Percentiles rank a stretch among this genome's conserved stretches.
Evolutionary conservation across 352 stramenopile genomes (phyloP).

Genomic region (Phytophthora litchii): DNA sequence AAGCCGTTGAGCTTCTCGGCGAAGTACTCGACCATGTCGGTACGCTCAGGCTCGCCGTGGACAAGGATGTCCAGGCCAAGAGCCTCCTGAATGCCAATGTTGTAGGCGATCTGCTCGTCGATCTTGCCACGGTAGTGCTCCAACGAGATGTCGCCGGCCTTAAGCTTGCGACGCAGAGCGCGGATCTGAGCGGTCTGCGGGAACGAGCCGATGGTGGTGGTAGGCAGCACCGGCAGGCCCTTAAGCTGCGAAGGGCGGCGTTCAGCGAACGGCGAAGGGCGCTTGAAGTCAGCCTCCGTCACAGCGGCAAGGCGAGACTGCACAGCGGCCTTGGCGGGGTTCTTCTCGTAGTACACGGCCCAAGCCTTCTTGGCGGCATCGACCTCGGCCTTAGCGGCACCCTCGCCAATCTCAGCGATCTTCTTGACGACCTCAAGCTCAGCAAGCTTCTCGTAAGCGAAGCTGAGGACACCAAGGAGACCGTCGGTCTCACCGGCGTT

Average conservation of each 20-base stretch:
- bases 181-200: constrained; percentile 93
- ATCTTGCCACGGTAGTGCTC: constrained; percentile 87
- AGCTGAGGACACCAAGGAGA: constrained; percentile 81
- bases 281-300: constrained; percentile 78
- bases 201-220: constrained; percentile 95
- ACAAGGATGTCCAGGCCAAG: constrained; percentile 94
- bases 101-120: constrained; percentile 92
- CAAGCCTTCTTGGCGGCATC: constrained; percentile 69
- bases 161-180: constrained; percentile 77
- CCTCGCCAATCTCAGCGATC: constrained; percentile 64
- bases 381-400: constrained; percentile 53
- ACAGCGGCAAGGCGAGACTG: constrained; percentile 65
- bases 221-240: constrained; percentile 82
- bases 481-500: constrained; percentile 77
- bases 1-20: constrained; percentile 93
- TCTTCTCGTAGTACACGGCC: constrained; percentile 84
- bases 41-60: constrained; percentile 93
- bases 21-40: constrained; percentile 97
- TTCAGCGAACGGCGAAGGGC: constrained; percentile 79
- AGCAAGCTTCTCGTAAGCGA: constrained; percentile 90
- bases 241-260: constrained; percentile 77
- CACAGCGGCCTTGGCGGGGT: constrained; percentile 73
- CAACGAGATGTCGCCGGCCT: constrained; percentile 77
- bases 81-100: constrained; percentile 92
- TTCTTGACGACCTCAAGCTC: constrained; percentile 88